Conservation (phyloP, 1,284 basidiomycete species). For the Porodaedalea pini region DNA sequence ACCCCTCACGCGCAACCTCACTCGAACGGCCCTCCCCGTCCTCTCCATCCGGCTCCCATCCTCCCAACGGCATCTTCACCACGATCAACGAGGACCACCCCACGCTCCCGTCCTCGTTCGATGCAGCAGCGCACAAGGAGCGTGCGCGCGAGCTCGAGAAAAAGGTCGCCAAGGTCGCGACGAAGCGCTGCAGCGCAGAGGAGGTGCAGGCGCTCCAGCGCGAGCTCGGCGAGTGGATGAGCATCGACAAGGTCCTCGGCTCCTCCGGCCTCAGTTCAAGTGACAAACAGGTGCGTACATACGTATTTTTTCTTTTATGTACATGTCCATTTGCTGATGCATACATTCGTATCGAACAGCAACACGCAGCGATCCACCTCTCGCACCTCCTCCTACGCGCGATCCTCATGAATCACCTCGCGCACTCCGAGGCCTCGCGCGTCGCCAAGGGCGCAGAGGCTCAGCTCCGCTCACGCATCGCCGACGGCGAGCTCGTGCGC, state of each 20-base stretch:
- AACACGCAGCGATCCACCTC: conserved; percentile 21
- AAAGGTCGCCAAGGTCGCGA: conserved; percentile 70
- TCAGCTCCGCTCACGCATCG: conserved; percentile 56
- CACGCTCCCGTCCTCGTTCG: conserved; percentile 36
- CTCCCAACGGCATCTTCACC: conserved; percentile 5
- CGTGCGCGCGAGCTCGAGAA: conserved; percentile 68
- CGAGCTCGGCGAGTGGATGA: conserved; percentile 70
- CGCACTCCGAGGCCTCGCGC: conserved; percentile 70
- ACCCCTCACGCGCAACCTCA: conserved; percentile 18
- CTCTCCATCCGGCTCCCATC: too few species aligned
- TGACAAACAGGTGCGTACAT: conserved; percentile 51
- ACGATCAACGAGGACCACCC: conserved; percentile 23
- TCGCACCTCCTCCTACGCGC: conserved; percentile 60
- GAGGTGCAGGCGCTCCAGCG: conserved; percentile 70
- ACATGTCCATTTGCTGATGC: conserved; percentile 21
- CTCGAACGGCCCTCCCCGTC: background rate
- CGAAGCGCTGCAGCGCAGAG: conserved; percentile 82
- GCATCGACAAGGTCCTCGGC: conserved; percentile 41
- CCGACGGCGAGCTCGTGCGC: conserved; percentile 55
- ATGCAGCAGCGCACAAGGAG: conserved; percentile 41
- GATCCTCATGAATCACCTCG: conserved; percentile 74
- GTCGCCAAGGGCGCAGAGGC: conserved; percentile 57
- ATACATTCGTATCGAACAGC: background rate
- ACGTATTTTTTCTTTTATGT: conserved; percentile 23
- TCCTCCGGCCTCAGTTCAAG: conserved; percentile 20